Base-by-base conservation (phyloP, 257 asterid species). In the Craterostigma plantagineum region DNA sequence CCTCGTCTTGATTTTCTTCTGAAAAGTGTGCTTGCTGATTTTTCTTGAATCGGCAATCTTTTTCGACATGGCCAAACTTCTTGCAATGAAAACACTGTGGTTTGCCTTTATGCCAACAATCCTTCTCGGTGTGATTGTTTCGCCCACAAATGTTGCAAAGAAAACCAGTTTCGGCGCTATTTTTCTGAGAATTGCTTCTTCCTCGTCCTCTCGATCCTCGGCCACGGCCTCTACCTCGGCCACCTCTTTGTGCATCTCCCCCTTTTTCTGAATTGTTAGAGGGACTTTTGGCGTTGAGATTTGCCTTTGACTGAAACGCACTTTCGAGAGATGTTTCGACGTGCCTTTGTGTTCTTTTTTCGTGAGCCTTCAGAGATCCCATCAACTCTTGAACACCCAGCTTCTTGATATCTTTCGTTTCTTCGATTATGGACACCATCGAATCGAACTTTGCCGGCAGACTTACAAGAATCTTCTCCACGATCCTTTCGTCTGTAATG, bases 401-500 rank as follows among this genome's bases (percentile, higher is more conserved):
- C 16, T 14, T 40, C 9, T 14, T 7, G 13, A 39, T 39, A 13
- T 39, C 3, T 39, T 39, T 39, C 13, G 43, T 39, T 8, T 39
- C 43, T 1, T 39, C 43, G 16, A 39, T 39, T 0, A 39, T 39
- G 3, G 13, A 39, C 43, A n/a, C 3, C 43, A 39, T 0, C 9
- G 43, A 16, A 39, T 39, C 3, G 13, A 39, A 39, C 13, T 11
- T 39, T 3, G 3, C 16, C 13, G 43, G 13, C 14, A 39, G 16
- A 39, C 43, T 39, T 7, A 39, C 43, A 7, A 39, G 43, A 39
- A 39, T 39, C 13, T 39, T 39, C 7, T 39, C 43, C 0, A 39
- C 43, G 1, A 39, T 39, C 16, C 43, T 39, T 11, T 16, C 16
- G 16, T 39, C 43, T 11, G 2, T 39, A 39, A 39, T 39, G 16